Evolutionary conservation across 2,329 filamentous ascomycete genomes (phyloP).

Genomic region (Bipolaris cookei): DNA sequence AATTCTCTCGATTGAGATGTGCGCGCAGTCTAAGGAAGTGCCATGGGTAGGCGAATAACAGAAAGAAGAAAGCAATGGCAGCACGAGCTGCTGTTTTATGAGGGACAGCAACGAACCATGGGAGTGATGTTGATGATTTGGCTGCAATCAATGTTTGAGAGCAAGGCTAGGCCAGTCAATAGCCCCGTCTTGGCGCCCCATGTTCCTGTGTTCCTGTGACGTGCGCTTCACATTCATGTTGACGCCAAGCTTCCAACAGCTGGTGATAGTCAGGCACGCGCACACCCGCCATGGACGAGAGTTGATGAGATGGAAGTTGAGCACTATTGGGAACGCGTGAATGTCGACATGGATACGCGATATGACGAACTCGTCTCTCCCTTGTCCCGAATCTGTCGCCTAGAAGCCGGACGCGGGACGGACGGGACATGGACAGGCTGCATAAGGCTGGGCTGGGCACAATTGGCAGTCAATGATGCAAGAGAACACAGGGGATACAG

Average conservation of each 20-base stretch:
- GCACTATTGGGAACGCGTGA: neutral
- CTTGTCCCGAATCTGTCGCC: too few species aligned
- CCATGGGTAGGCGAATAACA: neutral
- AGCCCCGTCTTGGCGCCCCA: slow-evolving; percentile 1
- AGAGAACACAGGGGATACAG: neutral
- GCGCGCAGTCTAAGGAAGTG: neutral
- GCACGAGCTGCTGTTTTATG: slow-evolving; percentile 2
- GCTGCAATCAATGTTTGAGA: neutral
- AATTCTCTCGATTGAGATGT: slow-evolving; percentile 9
- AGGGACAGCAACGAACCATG: slow-evolving; percentile 19
- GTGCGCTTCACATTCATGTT: neutral
- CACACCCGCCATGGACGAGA: too few species aligned
- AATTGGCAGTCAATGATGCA: slow-evolving; percentile 5
- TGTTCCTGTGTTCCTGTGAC: neutral
- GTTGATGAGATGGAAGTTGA: neutral
- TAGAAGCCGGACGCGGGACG: neutral
- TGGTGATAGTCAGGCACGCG: neutral
- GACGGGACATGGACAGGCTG: neutral
- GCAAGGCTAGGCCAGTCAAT: neutral
- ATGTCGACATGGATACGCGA: neutral
- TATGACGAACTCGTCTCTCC: neutral
- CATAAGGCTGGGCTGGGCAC: neutral
- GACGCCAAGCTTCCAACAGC: neutral
- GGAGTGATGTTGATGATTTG: slow-evolving; percentile 12
- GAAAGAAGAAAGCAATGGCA: neutral